Evolutionary conservation across 768 basidiomycete species (phyloP).

Genomic region (Lenzites betulinus): DNA sequence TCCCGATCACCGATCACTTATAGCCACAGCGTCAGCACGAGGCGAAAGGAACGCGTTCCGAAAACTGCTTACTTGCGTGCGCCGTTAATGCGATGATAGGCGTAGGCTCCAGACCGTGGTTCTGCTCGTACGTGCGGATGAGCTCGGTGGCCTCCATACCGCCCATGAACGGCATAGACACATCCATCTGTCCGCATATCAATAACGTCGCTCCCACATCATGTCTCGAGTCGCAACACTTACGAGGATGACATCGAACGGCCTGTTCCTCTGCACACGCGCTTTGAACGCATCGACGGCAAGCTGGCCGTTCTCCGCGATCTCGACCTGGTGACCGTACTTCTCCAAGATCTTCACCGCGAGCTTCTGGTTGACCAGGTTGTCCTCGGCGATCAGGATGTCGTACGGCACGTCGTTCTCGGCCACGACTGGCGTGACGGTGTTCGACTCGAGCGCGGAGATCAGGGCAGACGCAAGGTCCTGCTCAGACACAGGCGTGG

Average conservation of each 20-base stretch:
- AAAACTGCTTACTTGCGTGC: constrained; percentile 78
- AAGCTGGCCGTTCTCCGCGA: constrained; percentile 95
- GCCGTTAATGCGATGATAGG: constrained; percentile 98
- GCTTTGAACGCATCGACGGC: constrained; percentile 92
- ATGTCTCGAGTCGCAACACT: constrained; percentile 33
- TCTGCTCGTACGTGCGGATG: constrained; percentile 82
- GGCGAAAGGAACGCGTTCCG: not conserved
- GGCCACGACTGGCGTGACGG: constrained; percentile 82
- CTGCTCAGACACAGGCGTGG: constrained; percentile 84
- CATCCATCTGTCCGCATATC: constrained; percentile 74
- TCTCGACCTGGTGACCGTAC: constrained; percentile 93
- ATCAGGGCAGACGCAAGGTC: constrained; percentile 92
- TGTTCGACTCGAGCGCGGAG: constrained; percentile 93
- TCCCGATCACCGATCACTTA: constrained; percentile 88
- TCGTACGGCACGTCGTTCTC: constrained; percentile 88
- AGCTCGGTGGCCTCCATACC: constrained; percentile 97
- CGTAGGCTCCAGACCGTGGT: constrained; percentile 66
- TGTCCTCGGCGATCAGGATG: constrained; percentile 96
- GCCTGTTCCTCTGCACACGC: constrained; percentile 65
- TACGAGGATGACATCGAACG: constrained; percentile 92
- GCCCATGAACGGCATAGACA: constrained; percentile 98
- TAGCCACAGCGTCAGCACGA: constrained; percentile 15
- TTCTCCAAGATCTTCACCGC: constrained; percentile 97
- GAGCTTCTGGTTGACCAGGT: constrained; percentile 92
- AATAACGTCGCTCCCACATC: not conserved